Evolutionary conservation across 441 rosid genomes (phyloP).

Genomic region (Flueggea neowawraea): DNA sequence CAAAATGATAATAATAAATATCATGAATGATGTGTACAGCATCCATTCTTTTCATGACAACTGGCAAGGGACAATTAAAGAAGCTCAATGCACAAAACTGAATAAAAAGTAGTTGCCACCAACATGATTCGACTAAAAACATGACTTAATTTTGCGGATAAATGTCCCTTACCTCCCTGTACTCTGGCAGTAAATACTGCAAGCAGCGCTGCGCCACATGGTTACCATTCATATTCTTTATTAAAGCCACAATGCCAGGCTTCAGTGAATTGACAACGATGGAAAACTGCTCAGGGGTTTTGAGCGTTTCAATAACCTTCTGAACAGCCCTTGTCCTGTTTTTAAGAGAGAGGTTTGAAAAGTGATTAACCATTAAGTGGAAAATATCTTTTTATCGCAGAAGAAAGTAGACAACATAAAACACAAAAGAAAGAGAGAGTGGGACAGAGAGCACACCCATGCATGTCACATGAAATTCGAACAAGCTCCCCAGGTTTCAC

Average conservation of each 20-base stretch:
- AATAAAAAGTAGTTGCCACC: no score
- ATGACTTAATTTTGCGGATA: background rate
- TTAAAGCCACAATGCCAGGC: conserved; percentile 64
- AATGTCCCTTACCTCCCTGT: conserved; percentile 42
- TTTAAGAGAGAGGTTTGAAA: conserved; percentile 4
- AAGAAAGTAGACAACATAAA: conserved; percentile 1
- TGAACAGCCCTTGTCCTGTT: conserved; percentile 81
- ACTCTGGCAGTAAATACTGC: conserved; percentile 48
- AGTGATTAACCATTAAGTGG: conserved; percentile 6
- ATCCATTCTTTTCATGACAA: no score
- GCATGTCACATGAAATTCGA: conserved; percentile 77
- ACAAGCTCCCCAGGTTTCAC: conserved; percentile 58
- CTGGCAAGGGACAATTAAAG: no score
- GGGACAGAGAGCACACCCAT: conserved; percentile 51
- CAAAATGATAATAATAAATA: background rate
- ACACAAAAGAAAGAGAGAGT: conserved; percentile 6
- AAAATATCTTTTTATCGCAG: conserved; percentile 4
- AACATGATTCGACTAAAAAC: background rate
- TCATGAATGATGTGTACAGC: background rate
- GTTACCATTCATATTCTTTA: conserved; percentile 74
- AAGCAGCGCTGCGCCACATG: conserved; percentile 82
- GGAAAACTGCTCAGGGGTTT: conserved; percentile 49
- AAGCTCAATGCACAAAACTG: no score
- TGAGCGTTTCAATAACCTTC: conserved; percentile 67
- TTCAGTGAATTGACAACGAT: conserved; percentile 52